phyloP scores from a whole-genome alignment of 2,329 filamentous ascomycete genomes.

The Stagonosporopsis chrysanthemi region DNA sequence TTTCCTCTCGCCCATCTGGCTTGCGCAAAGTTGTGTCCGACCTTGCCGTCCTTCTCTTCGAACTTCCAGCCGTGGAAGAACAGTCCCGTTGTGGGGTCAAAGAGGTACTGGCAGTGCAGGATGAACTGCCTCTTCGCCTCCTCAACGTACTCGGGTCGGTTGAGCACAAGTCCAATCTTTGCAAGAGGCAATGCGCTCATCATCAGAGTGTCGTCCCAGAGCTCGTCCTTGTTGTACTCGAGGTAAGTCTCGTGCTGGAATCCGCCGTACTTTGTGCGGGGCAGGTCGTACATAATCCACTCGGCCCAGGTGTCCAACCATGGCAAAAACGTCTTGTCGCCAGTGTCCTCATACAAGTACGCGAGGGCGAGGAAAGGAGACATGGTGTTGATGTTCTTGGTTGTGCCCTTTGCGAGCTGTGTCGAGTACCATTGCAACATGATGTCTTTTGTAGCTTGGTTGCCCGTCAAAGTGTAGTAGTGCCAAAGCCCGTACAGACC shows the following conservation, averaged over 20 bases:
- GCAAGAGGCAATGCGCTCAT: constrained; percentile 84
- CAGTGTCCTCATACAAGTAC: constrained; percentile 77
- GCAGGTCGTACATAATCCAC: constrained; percentile 80
- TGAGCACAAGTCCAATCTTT: constrained; percentile 77
- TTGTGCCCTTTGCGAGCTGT: constrained; percentile 74
- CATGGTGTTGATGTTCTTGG: constrained; percentile 89
- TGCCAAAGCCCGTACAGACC: constrained; percentile 84
- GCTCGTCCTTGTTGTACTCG: constrained; percentile 73
- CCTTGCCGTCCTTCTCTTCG: constrained; percentile 63
- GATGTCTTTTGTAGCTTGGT: constrained; percentile 65
- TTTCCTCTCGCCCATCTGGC: constrained; percentile 69
- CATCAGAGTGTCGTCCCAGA: constrained; percentile 89
- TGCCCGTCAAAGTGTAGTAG: constrained; percentile 76
- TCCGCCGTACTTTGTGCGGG: constrained; percentile 72
- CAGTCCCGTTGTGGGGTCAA: constrained; percentile 73
- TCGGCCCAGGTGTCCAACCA: constrained; percentile 85
- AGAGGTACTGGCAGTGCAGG: constrained; percentile 79
- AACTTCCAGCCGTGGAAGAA: constrained; percentile 89
- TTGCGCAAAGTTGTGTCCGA: constrained; percentile 63
- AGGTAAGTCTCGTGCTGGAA: constrained; percentile 81
- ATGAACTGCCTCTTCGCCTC: constrained; percentile 82
- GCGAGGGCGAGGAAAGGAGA: constrained; percentile 78
- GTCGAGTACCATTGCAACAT: constrained; percentile 77
- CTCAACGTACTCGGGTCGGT: constrained; percentile 74
- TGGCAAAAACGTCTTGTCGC: constrained; percentile 72